Evolutionary conservation across 176 grass and related monocot genomes (phyloP).

Genomic region (Zea mays): DNA sequence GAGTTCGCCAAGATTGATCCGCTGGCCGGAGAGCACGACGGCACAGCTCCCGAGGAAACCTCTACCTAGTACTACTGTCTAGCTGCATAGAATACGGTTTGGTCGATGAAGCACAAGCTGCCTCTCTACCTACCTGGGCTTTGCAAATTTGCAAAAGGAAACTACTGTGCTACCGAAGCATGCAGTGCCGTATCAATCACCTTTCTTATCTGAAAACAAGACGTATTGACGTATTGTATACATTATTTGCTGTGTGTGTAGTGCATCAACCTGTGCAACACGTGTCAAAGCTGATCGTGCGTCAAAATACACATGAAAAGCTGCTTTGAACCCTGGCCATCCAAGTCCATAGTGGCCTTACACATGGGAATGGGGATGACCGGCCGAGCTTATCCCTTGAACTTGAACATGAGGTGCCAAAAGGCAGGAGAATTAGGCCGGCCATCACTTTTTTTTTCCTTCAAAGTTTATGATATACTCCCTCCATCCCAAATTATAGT

Average conservation of each 20-base stretch:
- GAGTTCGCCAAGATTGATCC: slow-evolving; percentile 70
- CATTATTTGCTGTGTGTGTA: neutral
- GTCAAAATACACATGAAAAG: slow-evolving; percentile 24
- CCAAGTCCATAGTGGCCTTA: neutral
- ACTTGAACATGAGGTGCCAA: neutral
- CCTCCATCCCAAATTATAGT: too few relatives aligned
- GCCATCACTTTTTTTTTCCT: neutral
- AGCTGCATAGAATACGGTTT: neutral
- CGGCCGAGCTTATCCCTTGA: slow-evolving; percentile 20
- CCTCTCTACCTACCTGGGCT: neutral
- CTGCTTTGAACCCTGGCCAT: slow-evolving; percentile 32
- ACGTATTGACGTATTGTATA: neutral
- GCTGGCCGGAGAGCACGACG: neutral
- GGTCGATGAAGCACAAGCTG: neutral
- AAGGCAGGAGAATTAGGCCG: neutral
- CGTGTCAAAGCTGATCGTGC: slow-evolving; percentile 3
- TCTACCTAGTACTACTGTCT: neutral
- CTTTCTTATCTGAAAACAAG: neutral
- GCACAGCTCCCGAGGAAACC: neutral
- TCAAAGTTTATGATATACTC: slow-evolving; percentile 1
- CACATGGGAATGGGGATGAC: slow-evolving; percentile 1
- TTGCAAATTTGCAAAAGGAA: neutral
- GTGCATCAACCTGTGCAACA: neutral
- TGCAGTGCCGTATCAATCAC: neutral
- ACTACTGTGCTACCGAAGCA: neutral